Conservation (phyloP, 1,284 basidiomycete species). For the Singerocomus inundabilis region DNA sequence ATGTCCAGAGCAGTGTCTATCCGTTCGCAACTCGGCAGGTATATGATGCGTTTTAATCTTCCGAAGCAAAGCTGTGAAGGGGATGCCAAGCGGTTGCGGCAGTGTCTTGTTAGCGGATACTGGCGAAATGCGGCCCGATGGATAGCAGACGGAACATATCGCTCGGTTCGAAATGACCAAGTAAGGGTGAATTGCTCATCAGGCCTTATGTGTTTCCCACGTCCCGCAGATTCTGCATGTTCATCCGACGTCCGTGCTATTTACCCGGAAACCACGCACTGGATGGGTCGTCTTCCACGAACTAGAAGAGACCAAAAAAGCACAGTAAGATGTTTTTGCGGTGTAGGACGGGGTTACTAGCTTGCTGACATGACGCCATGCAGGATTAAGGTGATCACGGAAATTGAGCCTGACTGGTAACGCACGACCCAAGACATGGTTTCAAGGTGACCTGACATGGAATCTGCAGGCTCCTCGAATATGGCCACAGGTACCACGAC, state of each 20-base stretch:
- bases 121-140: constrained; percentile 92
- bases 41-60: constrained; percentile 84
- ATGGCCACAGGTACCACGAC: constrained; percentile 47
- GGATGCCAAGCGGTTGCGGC: constrained; percentile 73
- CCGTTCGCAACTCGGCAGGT: constrained; percentile 88
- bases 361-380: constrained; percentile 7
- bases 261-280: constrained; percentile 85
- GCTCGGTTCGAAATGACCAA: constrained; percentile 77
- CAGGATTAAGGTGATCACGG: constrained; percentile 55
- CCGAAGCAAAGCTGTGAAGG: constrained; percentile 81
- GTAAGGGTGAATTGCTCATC: constrained; percentile 43
- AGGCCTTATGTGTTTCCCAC: background rate
- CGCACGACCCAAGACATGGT: background rate
- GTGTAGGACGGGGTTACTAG: background rate
- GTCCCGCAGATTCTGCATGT: constrained; percentile 73
- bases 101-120: constrained; percentile 89
- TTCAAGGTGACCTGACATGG: constrained; percentile 1
- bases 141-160: constrained; percentile 87
- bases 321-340: constrained; percentile 54
- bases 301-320: constrained; percentile 93
- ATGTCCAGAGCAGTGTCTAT: constrained; percentile 92
- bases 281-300: constrained; percentile 97
- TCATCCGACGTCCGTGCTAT: constrained; percentile 93
- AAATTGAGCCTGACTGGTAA: constrained; percentile 63
- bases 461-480: constrained; percentile 43